Evolutionary conservation across 108 stramenopile genomes (phyloP).

Genomic region (Asterionellopsis glacialis): DNA sequence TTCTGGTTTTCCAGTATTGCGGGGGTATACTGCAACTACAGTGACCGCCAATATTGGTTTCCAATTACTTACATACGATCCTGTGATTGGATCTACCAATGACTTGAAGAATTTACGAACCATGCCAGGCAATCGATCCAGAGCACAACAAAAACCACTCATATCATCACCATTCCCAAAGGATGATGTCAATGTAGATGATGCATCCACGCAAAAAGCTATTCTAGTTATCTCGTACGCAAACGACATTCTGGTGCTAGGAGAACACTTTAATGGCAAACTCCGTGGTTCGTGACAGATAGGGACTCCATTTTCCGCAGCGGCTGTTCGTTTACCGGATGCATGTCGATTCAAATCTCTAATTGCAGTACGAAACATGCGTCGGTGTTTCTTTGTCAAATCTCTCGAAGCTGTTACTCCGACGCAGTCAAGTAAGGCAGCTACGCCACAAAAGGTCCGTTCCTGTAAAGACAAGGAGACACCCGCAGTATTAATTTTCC

Average conservation of each 20-base stretch:
- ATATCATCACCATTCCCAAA: constrained; percentile 30
- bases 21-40: constrained; percentile 71
- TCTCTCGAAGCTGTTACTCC: constrained; percentile 24
- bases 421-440: constrained; percentile 62
- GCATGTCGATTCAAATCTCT: constrained; percentile 56
- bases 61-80: constrained; percentile 30
- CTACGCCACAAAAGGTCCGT: constrained; percentile 46
- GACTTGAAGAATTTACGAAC: constrained; percentile 53
- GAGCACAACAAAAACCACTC: constrained; percentile 32
- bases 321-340: constrained; percentile 21
- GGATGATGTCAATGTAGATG: constrained; percentile 62
- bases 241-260: constrained; percentile 62
- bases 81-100: constrained; percentile 52
- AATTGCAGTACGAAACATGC: constrained; percentile 31
- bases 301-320: constrained; percentile 2
- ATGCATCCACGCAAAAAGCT: constrained; percentile 79
- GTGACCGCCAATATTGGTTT: constrained; percentile 59
- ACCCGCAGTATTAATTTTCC: background rate
- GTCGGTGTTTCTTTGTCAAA: constrained; percentile 26
- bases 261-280: constrained; percentile 57
- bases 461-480: background rate
- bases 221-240: constrained; percentile 78
- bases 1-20: constrained; percentile 34
- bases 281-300: constrained; percentile 55
- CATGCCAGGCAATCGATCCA: constrained; percentile 66